Evolutionary conservation across 768 basidiomycete genomes (phyloP).

Genomic region (Trametes sanguinea): DNA sequence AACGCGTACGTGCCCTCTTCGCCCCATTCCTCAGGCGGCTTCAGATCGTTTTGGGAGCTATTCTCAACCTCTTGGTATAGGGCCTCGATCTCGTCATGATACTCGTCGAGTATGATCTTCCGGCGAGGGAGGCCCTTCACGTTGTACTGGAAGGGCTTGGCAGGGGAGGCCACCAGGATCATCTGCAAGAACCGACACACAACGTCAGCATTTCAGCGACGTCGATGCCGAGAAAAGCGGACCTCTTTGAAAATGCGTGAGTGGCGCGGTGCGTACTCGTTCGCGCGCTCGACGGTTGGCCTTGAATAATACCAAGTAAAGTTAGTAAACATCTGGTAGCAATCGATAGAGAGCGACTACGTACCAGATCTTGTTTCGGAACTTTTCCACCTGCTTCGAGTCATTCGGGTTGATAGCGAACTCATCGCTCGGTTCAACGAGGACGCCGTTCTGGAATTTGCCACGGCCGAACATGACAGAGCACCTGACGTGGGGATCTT

Average conservation of each 20-base stretch:
- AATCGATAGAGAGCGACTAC: neutral
- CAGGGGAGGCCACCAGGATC: conserved; percentile 35
- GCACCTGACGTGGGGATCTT: conserved; percentile 36
- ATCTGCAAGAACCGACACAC: conserved; percentile 25
- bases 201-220: neutral
- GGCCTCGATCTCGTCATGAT: conserved; percentile 44
- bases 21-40: conserved; percentile 33
- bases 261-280: conserved; percentile 46
- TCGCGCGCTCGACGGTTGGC: conserved; percentile 41
- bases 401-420: conserved; percentile 36
- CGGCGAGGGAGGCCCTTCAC: conserved; percentile 35
- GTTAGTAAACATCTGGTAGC: neutral
- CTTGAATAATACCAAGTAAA: too few species aligned
- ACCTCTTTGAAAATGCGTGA: conserved; percentile 54
- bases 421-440: conserved; percentile 38
- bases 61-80: conserved; percentile 39
- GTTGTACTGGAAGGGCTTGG: conserved; percentile 37
- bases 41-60: conserved; percentile 34
- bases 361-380: conserved; percentile 40
- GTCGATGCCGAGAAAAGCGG: neutral
- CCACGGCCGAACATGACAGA: conserved; percentile 46
- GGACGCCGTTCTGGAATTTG: conserved; percentile 42
- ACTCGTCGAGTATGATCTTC: conserved; percentile 31
- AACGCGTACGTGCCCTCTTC: conserved; percentile 28
- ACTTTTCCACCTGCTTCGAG: conserved; percentile 31